Conservation (phyloP, 441 rosid species). For the Monsonia emarginata region DNA sequence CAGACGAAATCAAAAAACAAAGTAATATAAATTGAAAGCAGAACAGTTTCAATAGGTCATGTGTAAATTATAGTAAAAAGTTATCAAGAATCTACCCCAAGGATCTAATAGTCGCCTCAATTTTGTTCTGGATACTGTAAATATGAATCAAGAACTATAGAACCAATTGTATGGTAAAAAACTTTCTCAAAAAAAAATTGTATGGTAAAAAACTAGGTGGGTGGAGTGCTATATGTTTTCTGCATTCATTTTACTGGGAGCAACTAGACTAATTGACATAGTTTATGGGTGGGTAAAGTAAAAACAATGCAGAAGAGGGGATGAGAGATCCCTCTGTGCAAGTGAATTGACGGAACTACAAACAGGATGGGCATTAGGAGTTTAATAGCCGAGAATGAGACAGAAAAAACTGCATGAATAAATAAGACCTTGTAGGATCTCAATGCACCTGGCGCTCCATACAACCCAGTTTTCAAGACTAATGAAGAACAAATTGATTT, state of each 20-base stretch:
- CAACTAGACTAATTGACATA: not conserved
- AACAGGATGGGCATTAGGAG: not conserved
- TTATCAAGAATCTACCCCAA: not conserved
- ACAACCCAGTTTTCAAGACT: not conserved
- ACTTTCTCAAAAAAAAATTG: not conserved
- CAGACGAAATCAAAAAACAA: not conserved
- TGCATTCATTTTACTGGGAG: not conserved
- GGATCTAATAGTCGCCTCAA: not conserved
- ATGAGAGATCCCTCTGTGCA: not conserved
- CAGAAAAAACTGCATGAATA: not conserved
- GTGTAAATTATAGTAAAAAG: not conserved
- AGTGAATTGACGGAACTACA: not conserved
- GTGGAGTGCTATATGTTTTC: not conserved
- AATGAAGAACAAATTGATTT: not conserved
- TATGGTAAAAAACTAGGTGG: not conserved
- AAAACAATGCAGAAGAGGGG: not conserved
- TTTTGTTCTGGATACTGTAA: not conserved
- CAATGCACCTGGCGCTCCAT: not conserved
- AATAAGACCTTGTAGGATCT: not conserved
- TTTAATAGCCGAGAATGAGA: not conserved
- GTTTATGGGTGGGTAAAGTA: not conserved
- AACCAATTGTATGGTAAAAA: not conserved
- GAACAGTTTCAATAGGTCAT: not conserved
- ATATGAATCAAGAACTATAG: not conserved
- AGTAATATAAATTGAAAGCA: not conserved